Conservation (phyloP, 257 asterid genomes). For the Fraxinus anomala region DNA sequence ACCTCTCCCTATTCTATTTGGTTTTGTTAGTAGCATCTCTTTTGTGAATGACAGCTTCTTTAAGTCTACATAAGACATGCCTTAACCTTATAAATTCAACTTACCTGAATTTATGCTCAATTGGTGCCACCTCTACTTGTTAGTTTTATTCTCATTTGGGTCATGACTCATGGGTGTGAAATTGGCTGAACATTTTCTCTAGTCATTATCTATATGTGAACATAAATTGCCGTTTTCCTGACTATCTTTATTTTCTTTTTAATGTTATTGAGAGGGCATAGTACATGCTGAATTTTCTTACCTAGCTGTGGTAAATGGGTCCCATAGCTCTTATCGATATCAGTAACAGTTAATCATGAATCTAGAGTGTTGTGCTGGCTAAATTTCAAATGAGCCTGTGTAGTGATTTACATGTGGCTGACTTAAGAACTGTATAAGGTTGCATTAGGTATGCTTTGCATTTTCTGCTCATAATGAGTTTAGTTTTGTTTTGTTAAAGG, state of each 20-base stretch:
- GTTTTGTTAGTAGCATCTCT: background rate
- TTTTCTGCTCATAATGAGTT: constrained; percentile 17
- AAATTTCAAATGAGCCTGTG: constrained; percentile 17
- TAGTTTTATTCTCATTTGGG: background rate
- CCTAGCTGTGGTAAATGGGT: constrained; percentile 2
- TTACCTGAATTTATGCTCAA: background rate
- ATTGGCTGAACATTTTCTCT: background rate
- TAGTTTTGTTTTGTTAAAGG: background rate
- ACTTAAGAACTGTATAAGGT: constrained; percentile 7
- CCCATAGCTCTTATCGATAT: background rate
- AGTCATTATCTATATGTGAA: background rate
- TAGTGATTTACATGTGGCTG: constrained; percentile 3
- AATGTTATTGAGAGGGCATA: constrained; percentile 19
- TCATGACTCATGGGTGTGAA: background rate
- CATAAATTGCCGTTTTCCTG: constrained; percentile 4
- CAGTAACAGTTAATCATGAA: background rate
- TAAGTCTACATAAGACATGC: background rate
- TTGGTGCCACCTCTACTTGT: background rate
- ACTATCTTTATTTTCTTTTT: background rate
- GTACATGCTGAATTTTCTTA: constrained; percentile 12
- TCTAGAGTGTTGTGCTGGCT: constrained; percentile 10
- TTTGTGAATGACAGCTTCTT: background rate
- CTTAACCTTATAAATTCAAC: background rate
- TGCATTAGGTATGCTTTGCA: constrained; percentile 10
- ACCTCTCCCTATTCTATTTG: background rate